These are phyloP conservation scores for Chlorella sorokiniana DNA, from an alignment of 139 green algal species.

Conservation along the genomic window DNA sequence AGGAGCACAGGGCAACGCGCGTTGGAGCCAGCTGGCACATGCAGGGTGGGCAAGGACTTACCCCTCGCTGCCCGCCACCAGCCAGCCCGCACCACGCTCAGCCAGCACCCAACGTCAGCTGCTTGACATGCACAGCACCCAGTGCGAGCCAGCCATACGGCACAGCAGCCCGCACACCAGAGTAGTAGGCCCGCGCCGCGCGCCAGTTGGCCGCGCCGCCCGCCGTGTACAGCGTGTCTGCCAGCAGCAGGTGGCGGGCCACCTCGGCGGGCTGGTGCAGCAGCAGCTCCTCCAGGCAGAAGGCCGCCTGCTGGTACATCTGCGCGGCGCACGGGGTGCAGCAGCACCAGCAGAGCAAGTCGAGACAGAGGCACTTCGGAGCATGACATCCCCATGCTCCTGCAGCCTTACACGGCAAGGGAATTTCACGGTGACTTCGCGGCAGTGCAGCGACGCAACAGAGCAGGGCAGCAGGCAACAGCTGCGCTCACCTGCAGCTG, in stretches of 20 bases:
- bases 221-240: constrained; percentile 80
- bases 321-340: constrained; percentile 4
- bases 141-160: background rate
- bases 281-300: constrained; percentile 90
- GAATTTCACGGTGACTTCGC: too few relatives aligned
- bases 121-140: too few relatives aligned
- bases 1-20: background rate
- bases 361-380: background rate
- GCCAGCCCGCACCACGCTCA: too few relatives aligned
- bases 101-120: too few relatives aligned
- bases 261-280: constrained; percentile 62
- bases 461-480: background rate
- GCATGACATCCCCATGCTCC: too few relatives aligned
- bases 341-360: background rate
- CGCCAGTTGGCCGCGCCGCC: constrained; percentile 52
- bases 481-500: constrained; percentile 48
- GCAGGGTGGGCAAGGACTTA: too few relatives aligned
- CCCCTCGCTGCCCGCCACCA: too few relatives aligned
- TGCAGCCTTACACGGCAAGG: background rate
- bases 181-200: constrained; percentile 75
- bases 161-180: background rate
- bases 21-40: too few relatives aligned
- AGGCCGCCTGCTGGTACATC: constrained; percentile 82
- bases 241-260: constrained; percentile 64
- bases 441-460: too few relatives aligned